A percentile compares a stretch with the other conserved stretches of the same genome.
phyloP scores from a whole-genome alignment of 2,329 filamentous ascomycete genomes.

The Xylaria sp. region DNA sequence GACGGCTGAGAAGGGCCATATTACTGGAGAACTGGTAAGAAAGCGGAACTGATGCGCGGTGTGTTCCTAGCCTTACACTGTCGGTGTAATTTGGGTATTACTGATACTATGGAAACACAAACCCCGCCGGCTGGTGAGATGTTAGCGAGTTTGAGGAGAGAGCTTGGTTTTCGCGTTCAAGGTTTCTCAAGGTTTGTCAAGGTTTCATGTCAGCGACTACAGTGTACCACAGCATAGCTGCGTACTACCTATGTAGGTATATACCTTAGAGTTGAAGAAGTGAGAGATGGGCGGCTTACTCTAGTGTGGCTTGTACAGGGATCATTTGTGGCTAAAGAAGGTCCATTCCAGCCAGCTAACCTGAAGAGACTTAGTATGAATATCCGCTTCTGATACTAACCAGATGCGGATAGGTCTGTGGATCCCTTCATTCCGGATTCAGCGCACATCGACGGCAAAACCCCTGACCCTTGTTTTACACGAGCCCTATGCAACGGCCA shows the following conservation, averaged over 20 bases:
- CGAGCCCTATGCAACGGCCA: slow-evolving; percentile 35
- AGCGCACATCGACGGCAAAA: slow-evolving; percentile 2
- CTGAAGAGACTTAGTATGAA: neutral
- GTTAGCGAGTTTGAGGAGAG: neutral
- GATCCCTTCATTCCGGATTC: neutral
- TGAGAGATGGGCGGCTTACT: neutral
- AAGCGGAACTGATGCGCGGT: neutral
- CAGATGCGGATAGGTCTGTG: neutral
- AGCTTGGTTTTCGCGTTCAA: neutral
- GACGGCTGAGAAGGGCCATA: slow-evolving; percentile 14
- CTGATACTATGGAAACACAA: neutral
- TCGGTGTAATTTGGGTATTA: neutral
- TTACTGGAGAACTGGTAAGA: slow-evolving; percentile 2
- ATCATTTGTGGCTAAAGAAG: neutral
- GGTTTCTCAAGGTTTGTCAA: no score
- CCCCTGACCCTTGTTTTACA: slow-evolving; percentile 25
- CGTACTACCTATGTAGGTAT: no score
- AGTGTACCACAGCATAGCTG: neutral
- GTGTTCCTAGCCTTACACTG: neutral
- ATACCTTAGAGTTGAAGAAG: neutral
- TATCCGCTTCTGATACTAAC: neutral
- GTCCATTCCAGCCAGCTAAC: neutral
- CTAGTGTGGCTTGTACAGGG: slow-evolving; percentile 6
- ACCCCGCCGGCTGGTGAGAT: neutral
- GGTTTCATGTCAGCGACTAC: neutral